Conservation (phyloP, 1,284 basidiomycete species). For the Rugosomyces carneus region DNA sequence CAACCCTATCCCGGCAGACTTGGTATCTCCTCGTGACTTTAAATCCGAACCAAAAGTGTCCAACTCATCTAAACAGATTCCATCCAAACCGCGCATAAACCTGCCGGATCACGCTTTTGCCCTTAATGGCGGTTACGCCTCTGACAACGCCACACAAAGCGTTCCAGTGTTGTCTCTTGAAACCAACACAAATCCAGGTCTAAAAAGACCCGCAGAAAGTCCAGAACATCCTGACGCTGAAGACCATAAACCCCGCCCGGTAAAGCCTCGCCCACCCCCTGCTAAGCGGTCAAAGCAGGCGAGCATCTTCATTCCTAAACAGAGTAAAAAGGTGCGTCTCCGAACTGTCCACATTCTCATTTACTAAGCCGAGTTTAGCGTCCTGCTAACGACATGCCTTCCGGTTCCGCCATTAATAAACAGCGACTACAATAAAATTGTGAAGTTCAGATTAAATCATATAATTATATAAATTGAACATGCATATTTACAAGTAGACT, state of each 20-base stretch:
- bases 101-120: not conserved
- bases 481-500: too few species aligned
- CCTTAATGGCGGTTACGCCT: not conserved
- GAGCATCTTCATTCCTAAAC: constrained; percentile 48
- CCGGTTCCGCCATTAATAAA: constrained; percentile 12
- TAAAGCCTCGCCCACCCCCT: constrained; percentile 18
- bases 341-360: not conserved
- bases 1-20: constrained; percentile 19
- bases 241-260: constrained; percentile 12
- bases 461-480: too few species aligned
- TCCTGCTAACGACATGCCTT: constrained; percentile 12
- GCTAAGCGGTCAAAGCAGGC: constrained; percentile 37
- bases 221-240: constrained; percentile 6
- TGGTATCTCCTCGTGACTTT: constrained; percentile 25
- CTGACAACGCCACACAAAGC: not conserved
- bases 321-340: constrained; percentile 26
- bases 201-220: constrained; percentile 12
- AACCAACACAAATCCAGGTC: not conserved
- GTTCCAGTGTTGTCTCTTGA: not conserved
- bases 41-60: constrained; percentile 8
- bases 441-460: too few species aligned
- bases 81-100: not conserved
- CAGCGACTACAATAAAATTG: constrained; percentile 2
- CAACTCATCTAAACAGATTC: constrained; percentile 2
- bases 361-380: constrained; percentile 11